Evolutionary conservation across 2,329 filamentous ascomycete species (phyloP).

Genomic region (Penicillium sp.): DNA sequence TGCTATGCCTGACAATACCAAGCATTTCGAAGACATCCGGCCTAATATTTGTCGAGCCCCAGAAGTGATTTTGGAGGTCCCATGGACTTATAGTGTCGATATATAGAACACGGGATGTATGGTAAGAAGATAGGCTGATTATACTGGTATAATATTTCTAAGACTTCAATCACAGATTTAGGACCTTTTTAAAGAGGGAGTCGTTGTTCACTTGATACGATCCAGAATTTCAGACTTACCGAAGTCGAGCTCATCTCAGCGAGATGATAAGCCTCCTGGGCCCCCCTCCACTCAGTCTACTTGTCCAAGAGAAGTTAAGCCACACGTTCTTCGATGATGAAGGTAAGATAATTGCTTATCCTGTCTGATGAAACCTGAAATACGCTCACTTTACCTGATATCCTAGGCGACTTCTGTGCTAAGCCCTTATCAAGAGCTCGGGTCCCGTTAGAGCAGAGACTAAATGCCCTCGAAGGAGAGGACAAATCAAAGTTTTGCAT

Average conservation of each 20-base stretch:
- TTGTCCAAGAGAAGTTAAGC: conserved; percentile 32
- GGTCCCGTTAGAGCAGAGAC: conserved; percentile 40
- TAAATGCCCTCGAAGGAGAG: conserved; percentile 37
- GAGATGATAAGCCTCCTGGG: conserved; percentile 51
- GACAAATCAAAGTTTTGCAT: conserved; percentile 33
- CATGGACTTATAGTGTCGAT: conserved; percentile 51
- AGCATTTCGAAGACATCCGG: conserved; percentile 33
- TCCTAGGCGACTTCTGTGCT: not conserved
- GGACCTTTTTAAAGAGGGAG: conserved; percentile 49
- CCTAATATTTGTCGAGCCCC: conserved; percentile 40
- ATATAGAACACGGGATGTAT: conserved; percentile 55
- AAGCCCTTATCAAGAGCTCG: conserved; percentile 2
- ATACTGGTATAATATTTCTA: too few species aligned
- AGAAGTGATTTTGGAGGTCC: conserved; percentile 49
- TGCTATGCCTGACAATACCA: conserved; percentile 37
- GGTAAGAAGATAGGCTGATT: conserved; percentile 36
- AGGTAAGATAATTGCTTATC: conserved; percentile 25
- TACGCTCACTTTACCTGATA: too few species aligned
- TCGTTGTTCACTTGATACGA: conserved; percentile 49
- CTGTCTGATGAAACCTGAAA: not conserved
- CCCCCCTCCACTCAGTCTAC: conserved; percentile 39
- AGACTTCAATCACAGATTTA: conserved; percentile 42
- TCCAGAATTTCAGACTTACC: conserved; percentile 40
- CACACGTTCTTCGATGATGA: conserved; percentile 43
- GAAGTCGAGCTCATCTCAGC: conserved; percentile 49